These are phyloP conservation scores for Kuraishia molischiana DNA, from an alignment of 805 yeast species.

Conservation along the genomic window DNA sequence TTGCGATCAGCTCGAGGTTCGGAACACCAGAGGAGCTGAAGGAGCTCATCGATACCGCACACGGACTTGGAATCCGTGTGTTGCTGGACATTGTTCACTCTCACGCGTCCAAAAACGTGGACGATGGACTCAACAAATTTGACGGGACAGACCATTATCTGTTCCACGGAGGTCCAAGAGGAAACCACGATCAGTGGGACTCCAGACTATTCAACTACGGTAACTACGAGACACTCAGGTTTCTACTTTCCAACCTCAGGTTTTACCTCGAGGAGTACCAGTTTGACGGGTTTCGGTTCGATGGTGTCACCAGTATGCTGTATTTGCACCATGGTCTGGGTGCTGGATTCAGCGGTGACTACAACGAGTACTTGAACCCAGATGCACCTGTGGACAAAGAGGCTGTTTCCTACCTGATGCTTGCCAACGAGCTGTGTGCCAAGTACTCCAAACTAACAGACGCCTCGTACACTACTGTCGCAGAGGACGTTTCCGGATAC, in stretches of 20 bases:
- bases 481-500: slow-evolving; percentile 97
- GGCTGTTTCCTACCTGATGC: slow-evolving; percentile 77
- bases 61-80: slow-evolving; percentile 76
- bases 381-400: slow-evolving; percentile 75
- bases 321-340: slow-evolving; percentile 91
- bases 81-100: slow-evolving; percentile 91
- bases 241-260: slow-evolving; percentile 74
- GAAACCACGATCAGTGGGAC: slow-evolving; percentile 90
- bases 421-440: slow-evolving; percentile 75
- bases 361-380: slow-evolving; percentile 78
- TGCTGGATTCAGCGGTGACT: slow-evolving; percentile 82
- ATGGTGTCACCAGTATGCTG: slow-evolving; percentile 92
- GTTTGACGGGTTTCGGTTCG: slow-evolving; percentile 94
- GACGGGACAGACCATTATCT: slow-evolving; percentile 95
- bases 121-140: slow-evolving; percentile 85
- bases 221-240: slow-evolving; percentile 82
- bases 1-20: slow-evolving; percentile 80
- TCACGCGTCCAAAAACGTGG: slow-evolving; percentile 90
- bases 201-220: slow-evolving; percentile 92
- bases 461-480: slow-evolving; percentile 52
- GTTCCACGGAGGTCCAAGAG: slow-evolving; percentile 82
- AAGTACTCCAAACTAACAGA: slow-evolving; percentile 34
- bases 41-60: slow-evolving; percentile 87
- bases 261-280: slow-evolving; percentile 74
- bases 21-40: slow-evolving; percentile 95